Evolutionary conservation across 2,329 filamentous ascomycete genomes (phyloP), one percentile per base, ranked within the genome.

Genomic region (Neopestalotiopsis rosae): DNA sequence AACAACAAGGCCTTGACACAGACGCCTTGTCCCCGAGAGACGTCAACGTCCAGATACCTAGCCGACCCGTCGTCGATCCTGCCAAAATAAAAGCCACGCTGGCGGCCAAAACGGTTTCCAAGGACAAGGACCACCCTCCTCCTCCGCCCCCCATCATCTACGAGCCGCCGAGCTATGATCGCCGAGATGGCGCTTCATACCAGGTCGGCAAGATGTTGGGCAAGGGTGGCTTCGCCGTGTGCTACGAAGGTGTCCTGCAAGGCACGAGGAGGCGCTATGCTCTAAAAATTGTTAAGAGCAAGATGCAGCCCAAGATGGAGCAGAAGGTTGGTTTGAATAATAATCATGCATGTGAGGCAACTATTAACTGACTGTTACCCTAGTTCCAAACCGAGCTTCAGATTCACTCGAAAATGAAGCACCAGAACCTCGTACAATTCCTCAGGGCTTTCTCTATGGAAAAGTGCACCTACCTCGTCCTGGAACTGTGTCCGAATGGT

Each of bases 331-430:
- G 80, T 72, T 28, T 20, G 28, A 28, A 24, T 20, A 42, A 20
- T 24, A 28, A 28, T 45, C 32, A 38, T 68, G 66, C 70, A 6
- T 57, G 28, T 12, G 12, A 5, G 5, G 12, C 12, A 49, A 24
- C 28, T 28, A 10, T 63, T 14, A 42, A 38, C 61, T 42, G 20
- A 61, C 24, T 20, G 5, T 14, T 24, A 14, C 13, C 61, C 5
- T 56, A 91, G 89, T 91, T 92, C 75, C 89, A 91, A 89, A 89
- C 89, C 28, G 96, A 99, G 81, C 89, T 99, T 6, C 95, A 98
- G 81, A 98, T 99, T 70, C 96, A 99, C 82, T 98, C 96, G 58
- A 99, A 98, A 79, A 95, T 99, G 90, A 91, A 91, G 69, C 96
- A 99, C 78, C 92, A 93, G 66, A 97, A 98, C 79, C 95, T 99